Percentiles rank a stretch among this genome's conserved stretches.
Evolutionary conservation across 129 eudicot species (phyloP).

Genomic region (Dittrichia graveolens): DNA sequence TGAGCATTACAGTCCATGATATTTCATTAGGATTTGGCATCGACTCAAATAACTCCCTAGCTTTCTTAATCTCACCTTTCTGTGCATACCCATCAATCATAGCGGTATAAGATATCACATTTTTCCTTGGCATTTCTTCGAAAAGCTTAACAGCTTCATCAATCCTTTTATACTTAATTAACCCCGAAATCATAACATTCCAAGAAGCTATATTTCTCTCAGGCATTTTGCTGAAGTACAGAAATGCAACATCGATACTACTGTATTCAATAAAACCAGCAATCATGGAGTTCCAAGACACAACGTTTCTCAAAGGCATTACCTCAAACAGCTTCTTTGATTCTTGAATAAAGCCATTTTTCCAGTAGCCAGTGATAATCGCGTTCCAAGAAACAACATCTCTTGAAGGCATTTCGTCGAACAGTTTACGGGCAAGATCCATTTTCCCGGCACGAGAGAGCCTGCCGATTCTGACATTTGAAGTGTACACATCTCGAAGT

Average conservation of each 20-base stretch:
- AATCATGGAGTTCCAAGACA: conserved; percentile 62
- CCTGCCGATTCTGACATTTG: conserved; percentile 37
- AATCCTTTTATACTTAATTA: conserved; percentile 34
- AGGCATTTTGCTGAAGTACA: conserved; percentile 44
- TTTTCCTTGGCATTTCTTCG: conserved; percentile 46
- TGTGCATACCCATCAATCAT: conserved; percentile 55
- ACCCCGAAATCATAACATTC: conserved; percentile 53
- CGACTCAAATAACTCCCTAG: conserved; percentile 49
- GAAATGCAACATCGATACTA: conserved; percentile 44
- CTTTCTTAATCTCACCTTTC: conserved; percentile 44
- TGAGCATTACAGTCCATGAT: conserved; percentile 62
- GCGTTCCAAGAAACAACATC: conserved; percentile 55
- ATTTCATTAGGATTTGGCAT: conserved; percentile 48
- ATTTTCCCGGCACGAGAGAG: conserved; percentile 45
- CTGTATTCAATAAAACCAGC: conserved; percentile 41
- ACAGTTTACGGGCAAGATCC: conserved; percentile 55
- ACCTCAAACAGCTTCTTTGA: conserved; percentile 43
- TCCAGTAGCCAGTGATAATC: conserved; percentile 53
- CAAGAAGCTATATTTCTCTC: conserved; percentile 51
- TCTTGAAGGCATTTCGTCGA: conserved; percentile 52
- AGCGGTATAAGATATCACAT: conserved; percentile 56
- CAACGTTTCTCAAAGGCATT: conserved; percentile 49
- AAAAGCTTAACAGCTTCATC: conserved; percentile 45
- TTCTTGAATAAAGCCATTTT: conserved; percentile 43
- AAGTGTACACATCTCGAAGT: conserved; percentile 22